Percentiles rank a stretch among this genome's conserved stretches.
Evolutionary conservation across 768 basidiomycete species (phyloP).

Genomic region (Lyophyllum shimeji): DNA sequence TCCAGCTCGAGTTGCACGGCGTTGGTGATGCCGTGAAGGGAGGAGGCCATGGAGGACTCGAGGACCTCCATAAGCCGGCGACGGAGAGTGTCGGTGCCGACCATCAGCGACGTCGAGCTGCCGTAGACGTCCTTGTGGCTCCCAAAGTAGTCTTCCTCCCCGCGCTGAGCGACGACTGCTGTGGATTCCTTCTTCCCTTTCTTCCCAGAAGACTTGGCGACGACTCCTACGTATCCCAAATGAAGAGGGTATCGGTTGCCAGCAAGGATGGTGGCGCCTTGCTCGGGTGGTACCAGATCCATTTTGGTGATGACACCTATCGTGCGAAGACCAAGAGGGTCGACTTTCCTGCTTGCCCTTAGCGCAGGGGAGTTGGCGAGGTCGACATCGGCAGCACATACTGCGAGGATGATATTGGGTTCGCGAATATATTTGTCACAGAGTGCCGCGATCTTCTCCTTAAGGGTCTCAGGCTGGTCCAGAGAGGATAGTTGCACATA

Average conservation of each 20-base stretch:
- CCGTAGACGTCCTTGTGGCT: constrained; percentile 63
- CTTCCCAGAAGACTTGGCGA: constrained; percentile 75
- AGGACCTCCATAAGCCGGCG: constrained; percentile 94
- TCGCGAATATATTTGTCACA: constrained; percentile 99
- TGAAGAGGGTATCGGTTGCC: constrained; percentile 97
- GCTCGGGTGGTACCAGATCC: constrained; percentile 89
- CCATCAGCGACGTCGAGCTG: constrained; percentile 67
- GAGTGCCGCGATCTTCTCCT: constrained; percentile 84
- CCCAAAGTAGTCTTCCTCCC: constrained; percentile 70
- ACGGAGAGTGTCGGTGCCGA: constrained; percentile 89
- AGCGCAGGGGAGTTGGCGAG: constrained; percentile 97
- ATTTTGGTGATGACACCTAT: constrained; percentile 99
- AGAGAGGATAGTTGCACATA: constrained; percentile 94
- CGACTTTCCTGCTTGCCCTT: constrained; percentile 89
- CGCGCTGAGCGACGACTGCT: constrained; percentile 49
- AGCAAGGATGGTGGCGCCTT: constrained; percentile 76
- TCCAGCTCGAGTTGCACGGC: constrained; percentile 97
- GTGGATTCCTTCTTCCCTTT: constrained; percentile 48
- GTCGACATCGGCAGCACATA: constrained; percentile 98
- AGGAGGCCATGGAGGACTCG: constrained; percentile 96
- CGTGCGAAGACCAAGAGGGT: constrained; percentile 91
- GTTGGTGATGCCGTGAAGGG: constrained; percentile 94
- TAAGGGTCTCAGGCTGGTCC: constrained; percentile 94
- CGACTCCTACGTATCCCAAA: constrained; percentile 95
- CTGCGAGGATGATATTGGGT: constrained; percentile 99